A percentile compares a stretch with the other conserved stretches of the same genome.
Evolutionary conservation across 1,284 basidiomycete genomes (phyloP).

Genomic region (Puccinia polysora): DNA sequence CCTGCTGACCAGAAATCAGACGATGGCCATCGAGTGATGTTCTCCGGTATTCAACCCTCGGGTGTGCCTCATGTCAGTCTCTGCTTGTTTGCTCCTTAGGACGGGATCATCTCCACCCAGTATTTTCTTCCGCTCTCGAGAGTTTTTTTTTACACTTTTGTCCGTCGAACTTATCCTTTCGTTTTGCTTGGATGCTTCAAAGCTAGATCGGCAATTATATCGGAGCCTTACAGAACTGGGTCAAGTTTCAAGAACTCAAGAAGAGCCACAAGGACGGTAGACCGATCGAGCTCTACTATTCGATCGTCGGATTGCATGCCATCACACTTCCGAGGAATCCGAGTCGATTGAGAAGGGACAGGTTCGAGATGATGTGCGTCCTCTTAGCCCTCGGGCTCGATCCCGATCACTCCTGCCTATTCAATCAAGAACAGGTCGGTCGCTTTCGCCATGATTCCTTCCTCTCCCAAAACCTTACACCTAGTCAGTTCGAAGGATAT

Average conservation of each 20-base stretch:
- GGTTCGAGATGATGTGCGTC: slow-evolving; percentile 73
- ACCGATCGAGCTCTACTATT: slow-evolving; percentile 61
- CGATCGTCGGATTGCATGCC: slow-evolving; percentile 86
- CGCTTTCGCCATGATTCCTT: neutral
- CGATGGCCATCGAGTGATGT: no score
- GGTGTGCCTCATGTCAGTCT: slow-evolving; percentile 71
- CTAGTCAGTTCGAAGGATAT: neutral
- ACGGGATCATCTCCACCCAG: no score
- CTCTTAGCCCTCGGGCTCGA: slow-evolving; percentile 80
- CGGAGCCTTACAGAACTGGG: slow-evolving; percentile 52
- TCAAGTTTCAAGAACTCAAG: slow-evolving; percentile 47
- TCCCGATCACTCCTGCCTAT: slow-evolving; percentile 69
- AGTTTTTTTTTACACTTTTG: neutral
- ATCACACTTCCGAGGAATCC: slow-evolving; percentile 84
- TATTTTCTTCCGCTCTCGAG: neutral
- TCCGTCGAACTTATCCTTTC: neutral
- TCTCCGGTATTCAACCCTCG: no score
- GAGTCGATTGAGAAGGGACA: slow-evolving; percentile 60
- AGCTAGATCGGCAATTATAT: slow-evolving; percentile 53
- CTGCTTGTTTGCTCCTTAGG: neutral
- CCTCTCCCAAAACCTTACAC: no score
- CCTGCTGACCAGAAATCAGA: no score
- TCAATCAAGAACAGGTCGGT: slow-evolving; percentile 80
- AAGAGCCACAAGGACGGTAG: neutral
- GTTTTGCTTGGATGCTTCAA: no score